A percentile compares a stretch with the other conserved stretches of the same genome.
These are phyloP conservation scores for Peltaster fructicola DNA, from an alignment of 2,329 filamentous ascomycete species.

Conservation along the genomic window DNA sequence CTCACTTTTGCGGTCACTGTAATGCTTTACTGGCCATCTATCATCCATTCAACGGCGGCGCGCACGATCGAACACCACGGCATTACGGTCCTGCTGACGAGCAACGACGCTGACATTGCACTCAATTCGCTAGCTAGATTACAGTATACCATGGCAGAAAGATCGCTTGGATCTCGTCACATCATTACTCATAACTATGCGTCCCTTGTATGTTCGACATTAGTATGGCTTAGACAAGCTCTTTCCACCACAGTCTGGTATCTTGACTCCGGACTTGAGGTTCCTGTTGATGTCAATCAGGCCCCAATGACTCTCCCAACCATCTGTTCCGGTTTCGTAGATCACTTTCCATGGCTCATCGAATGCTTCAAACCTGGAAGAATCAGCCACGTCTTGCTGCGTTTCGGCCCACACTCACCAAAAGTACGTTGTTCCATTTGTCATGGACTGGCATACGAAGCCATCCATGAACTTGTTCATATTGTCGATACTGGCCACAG, in stretches of 20 bases:
- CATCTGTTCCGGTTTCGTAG: constrained; percentile 45
- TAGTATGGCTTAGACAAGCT: constrained; percentile 23
- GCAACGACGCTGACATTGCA: too few species aligned
- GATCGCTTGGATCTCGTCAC: too few species aligned
- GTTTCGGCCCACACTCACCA: constrained; percentile 40
- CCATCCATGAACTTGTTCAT: constrained; percentile 74
- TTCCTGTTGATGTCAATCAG: constrained; percentile 72
- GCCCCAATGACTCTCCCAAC: constrained; percentile 95
- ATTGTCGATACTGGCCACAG: constrained; percentile 61
- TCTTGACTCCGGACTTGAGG: constrained; percentile 65
- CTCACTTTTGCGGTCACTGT: too few species aligned
- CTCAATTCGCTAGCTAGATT: too few species aligned
- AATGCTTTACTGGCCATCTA: too few species aligned
- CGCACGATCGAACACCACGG: too few species aligned
- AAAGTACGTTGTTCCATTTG: constrained; percentile 80
- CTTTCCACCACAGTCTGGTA: constrained; percentile 72
- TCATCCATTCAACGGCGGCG: too few species aligned
- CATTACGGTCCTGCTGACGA: too few species aligned
- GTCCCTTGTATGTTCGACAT: constrained; percentile 1
- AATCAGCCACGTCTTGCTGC: constrained; percentile 1
- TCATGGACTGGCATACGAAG: constrained; percentile 67
- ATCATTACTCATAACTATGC: too few species aligned
- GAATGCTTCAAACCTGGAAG: constrained; percentile 63
- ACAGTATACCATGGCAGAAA: too few species aligned
- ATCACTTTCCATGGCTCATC: constrained; percentile 86